Conservation (phyloP, 345 rosid species). For the Hypericum androsaemum region DNA sequence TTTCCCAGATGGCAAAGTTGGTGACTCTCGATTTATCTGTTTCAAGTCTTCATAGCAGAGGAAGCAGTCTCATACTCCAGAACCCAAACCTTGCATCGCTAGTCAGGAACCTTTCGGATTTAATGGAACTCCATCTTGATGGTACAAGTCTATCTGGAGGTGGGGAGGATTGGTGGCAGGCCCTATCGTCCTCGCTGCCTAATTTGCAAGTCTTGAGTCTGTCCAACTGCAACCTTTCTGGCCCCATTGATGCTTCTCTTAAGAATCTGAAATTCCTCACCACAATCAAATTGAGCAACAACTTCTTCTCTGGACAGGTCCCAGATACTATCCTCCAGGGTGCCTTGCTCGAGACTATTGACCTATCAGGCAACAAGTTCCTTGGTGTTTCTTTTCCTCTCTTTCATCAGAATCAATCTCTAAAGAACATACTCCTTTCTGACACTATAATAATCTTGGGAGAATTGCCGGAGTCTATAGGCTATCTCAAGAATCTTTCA, state of each 20-base stretch:
- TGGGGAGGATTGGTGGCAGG: conserved; percentile 22
- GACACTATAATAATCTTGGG: conserved; percentile 26
- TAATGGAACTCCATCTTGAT: conserved; percentile 21
- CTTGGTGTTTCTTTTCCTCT: conserved; percentile 23
- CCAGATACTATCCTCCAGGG: conserved; percentile 19
- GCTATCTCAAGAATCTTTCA: conserved; percentile 10
- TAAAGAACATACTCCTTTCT: conserved; percentile 17
- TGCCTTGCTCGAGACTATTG: conserved; percentile 21
- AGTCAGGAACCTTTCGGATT: conserved; percentile 11
- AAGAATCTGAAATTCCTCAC: conserved; percentile 12
- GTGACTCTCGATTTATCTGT: conserved; percentile 31
- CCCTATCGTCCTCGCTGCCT: too few relatives aligned
- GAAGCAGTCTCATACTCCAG: conserved; percentile 9
- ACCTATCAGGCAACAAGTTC: not conserved
- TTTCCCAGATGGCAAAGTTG: conserved; percentile 21
- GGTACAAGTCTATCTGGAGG: conserved; percentile 17
- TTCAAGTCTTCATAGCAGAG: rapidly evolving
- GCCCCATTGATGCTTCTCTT: conserved; percentile 20
- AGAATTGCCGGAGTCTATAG: conserved; percentile 27
- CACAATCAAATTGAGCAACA: conserved; percentile 3
- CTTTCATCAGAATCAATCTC: conserved; percentile 7
- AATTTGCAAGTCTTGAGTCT: too few relatives aligned
- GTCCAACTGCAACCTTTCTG: conserved; percentile 18
- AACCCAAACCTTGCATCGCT: conserved; percentile 21
- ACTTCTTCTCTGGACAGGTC: conserved; percentile 16